Evolutionary conservation across 768 basidiomycete genomes (phyloP).

Genomic region (Bullera alba): DNA sequence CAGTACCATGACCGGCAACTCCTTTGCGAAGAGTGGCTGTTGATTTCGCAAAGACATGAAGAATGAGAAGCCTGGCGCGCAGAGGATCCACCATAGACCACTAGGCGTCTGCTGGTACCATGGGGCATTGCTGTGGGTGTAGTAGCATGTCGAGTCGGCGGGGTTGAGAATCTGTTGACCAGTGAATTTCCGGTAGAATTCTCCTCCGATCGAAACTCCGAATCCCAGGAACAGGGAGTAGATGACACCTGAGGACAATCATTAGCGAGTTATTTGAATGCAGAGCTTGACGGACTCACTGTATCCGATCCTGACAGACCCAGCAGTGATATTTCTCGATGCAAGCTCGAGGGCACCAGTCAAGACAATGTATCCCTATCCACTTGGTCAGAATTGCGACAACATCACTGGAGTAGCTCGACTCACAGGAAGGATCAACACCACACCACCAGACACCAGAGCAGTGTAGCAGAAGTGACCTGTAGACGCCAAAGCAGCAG

Average conservation of each 20-base stretch:
- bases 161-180: conserved; percentile 32
- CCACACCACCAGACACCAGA: conserved; percentile 66
- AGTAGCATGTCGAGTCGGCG: conserved; percentile 55
- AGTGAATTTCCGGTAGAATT: conserved; percentile 59
- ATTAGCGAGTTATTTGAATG: background rate
- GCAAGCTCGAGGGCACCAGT: conserved; percentile 69
- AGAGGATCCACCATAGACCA: conserved; percentile 57
- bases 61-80: conserved; percentile 46
- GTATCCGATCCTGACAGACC: conserved; percentile 76
- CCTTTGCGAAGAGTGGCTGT: conserved; percentile 46
- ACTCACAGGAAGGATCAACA: conserved; percentile 70
- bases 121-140: conserved; percentile 56
- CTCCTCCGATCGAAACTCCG: conserved; percentile 71
- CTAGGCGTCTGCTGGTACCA: conserved; percentile 73
- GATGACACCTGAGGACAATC: conserved; percentile 45
- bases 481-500: conserved; percentile 65
- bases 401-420: conserved; percentile 3
- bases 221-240: conserved; percentile 60
- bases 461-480: conserved; percentile 73
- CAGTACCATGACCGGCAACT: conserved; percentile 50
- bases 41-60: conserved; percentile 46
- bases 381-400: background rate
- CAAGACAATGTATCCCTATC: conserved; percentile 44
- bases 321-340: conserved; percentile 71
- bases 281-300: conserved; percentile 39